Conservation (phyloP, 106 monocot genomes). For the Phalaenopsis aphrodite region DNA sequence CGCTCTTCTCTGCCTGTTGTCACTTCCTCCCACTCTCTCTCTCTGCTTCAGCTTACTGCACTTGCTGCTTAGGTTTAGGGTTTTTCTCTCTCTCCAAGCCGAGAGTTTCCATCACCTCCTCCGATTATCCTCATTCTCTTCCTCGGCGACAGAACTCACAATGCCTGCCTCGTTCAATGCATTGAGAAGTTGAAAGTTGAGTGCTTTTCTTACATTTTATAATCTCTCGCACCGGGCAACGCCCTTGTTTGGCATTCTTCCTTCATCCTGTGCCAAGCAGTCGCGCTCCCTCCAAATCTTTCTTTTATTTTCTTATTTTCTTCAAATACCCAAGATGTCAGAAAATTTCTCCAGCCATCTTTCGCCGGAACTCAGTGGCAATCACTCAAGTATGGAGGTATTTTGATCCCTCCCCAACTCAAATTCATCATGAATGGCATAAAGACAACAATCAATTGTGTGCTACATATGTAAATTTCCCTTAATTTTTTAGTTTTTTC, state of each 20-base stretch:
- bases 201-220: slow-evolving; percentile 6
- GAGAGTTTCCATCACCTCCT: background rate
- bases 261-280: background rate
- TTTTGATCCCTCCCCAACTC: too few species aligned
- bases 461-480: too few species aligned
- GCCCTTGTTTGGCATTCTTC: slow-evolving; percentile 30
- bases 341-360: too few species aligned
- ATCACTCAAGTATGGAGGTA: too few species aligned
- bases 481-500: too few species aligned
- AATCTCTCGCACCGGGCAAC: slow-evolving; percentile 26
- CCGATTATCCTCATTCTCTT: background rate
- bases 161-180: slow-evolving; percentile 23
- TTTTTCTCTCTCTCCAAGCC: background rate
- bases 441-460: too few species aligned
- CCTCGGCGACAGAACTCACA: slow-evolving; percentile 7
- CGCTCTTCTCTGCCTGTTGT: slow-evolving; percentile 2
- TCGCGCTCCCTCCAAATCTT: background rate
- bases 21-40: background rate
- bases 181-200: slow-evolving; percentile 5
- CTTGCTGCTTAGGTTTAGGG: slow-evolving; percentile 1
- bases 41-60: slow-evolving; percentile 1
- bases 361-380: too few species aligned
- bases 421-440: too few species aligned
- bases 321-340: background rate
- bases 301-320: background rate